Conservation (phyloP, 2,329 filamentous ascomycete genomes). For the Neurospora sp. region DNA sequence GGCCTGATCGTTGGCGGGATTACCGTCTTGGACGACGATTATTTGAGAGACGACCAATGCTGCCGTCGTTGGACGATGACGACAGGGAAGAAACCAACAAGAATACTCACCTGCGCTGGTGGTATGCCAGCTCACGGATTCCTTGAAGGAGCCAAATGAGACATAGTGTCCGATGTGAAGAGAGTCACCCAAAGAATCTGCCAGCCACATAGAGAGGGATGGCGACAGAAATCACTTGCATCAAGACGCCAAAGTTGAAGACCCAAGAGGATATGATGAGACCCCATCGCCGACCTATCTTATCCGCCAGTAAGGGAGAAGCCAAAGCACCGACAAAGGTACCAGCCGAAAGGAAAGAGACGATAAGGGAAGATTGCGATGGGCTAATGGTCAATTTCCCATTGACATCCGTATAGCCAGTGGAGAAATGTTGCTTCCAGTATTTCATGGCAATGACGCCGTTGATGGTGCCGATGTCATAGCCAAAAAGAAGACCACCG, state of each 20-base stretch:
- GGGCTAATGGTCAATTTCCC: slow-evolving; percentile 39
- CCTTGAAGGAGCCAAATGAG: too few species aligned
- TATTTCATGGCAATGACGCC: slow-evolving; percentile 26
- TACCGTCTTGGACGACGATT: too few species aligned
- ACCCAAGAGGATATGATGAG: slow-evolving; percentile 53
- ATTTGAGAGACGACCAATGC: too few species aligned
- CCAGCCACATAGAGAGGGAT: slow-evolving; percentile 60
- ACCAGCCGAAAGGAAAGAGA: slow-evolving; percentile 66
- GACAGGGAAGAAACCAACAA: too few species aligned
- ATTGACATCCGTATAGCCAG: slow-evolving; percentile 34
- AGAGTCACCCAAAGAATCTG: slow-evolving; percentile 46
- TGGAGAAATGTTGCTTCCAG: slow-evolving; percentile 42
- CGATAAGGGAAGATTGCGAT: slow-evolving; percentile 50
- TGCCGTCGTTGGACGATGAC: too few species aligned
- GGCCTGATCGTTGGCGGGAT: too few species aligned
- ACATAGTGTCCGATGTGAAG: too few species aligned
- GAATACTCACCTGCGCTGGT: too few species aligned
- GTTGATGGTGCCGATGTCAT: slow-evolving; percentile 17
- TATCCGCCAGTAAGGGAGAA: slow-evolving; percentile 52
- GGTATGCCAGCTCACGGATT: too few species aligned
- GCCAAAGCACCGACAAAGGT: slow-evolving; percentile 65
- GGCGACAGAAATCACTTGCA: slow-evolving; percentile 52
- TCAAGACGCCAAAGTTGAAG: slow-evolving; percentile 56
- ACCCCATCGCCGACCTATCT: slow-evolving; percentile 53
- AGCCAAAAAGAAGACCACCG: slow-evolving; percentile 13